Percentiles rank a stretch among this genome's conserved stretches.
These are phyloP conservation scores for Penicillium odoratum DNA, from an alignment of 495 filamentous ascomycete species.

Conservation along the genomic window DNA sequence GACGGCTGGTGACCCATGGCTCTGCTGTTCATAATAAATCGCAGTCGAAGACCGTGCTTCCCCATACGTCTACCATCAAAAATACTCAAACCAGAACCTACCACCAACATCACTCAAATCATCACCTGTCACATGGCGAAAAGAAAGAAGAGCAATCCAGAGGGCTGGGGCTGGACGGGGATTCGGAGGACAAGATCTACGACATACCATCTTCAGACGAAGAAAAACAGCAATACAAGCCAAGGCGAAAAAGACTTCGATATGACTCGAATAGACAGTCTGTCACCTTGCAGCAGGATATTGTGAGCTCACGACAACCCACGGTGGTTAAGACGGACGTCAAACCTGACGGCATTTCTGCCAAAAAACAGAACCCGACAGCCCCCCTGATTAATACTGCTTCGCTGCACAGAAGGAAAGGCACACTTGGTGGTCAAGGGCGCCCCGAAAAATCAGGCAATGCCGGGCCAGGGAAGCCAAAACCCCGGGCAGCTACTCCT, in stretches of 20 bases:
- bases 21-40: conserved; percentile 33
- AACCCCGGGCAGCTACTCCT: not conserved
- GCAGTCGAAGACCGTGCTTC: conserved; percentile 4
- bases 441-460: not conserved
- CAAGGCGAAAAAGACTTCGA: conserved; percentile 21
- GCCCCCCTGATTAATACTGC: not conserved
- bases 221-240: conserved; percentile 14
- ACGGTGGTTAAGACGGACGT: not conserved
- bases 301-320: not conserved
- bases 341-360: not conserved
- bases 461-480: not conserved
- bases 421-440: not conserved
- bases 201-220: conserved; percentile 44
- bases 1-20: conserved; percentile 51
- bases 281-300: not conserved
- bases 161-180: not conserved
- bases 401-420: not conserved
- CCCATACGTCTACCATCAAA: conserved; percentile 3
- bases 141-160: not conserved
- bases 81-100: not conserved
- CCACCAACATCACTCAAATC: conserved; percentile 1
- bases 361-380: not conserved
- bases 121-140: not conserved
- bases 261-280: conserved; percentile 7
- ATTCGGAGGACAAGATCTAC: conserved; percentile 22